Conservation (phyloP, 2,329 filamentous ascomycete genomes). For the Colletotrichum musicola region DNA sequence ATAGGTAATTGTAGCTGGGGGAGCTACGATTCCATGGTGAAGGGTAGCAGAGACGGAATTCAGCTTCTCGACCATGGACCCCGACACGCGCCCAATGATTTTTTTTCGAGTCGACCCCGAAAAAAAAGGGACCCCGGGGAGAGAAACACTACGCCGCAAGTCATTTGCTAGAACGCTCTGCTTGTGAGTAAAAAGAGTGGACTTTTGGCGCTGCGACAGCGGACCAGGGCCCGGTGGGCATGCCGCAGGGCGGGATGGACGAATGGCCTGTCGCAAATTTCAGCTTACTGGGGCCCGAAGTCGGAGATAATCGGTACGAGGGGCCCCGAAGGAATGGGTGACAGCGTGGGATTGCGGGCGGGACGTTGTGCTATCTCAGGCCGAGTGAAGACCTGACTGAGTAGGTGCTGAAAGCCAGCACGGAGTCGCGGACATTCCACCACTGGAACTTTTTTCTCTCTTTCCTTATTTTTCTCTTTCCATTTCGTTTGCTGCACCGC, state of each 20-base stretch:
- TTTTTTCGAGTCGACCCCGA: constrained; percentile 5
- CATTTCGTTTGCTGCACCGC: no score
- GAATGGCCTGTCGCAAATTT: constrained; percentile 35
- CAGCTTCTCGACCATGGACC: background rate
- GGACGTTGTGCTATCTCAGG: constrained; percentile 10
- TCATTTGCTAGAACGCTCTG: background rate
- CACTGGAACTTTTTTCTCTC: no score
- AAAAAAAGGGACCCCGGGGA: background rate
- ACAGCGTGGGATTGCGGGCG: constrained; percentile 20
- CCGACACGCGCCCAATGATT: constrained; percentile 25
- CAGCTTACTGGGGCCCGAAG: constrained; percentile 38
- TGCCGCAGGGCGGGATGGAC: constrained; percentile 3
- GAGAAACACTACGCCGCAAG: background rate
- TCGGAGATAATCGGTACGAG: constrained; percentile 39
- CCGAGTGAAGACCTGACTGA: background rate
- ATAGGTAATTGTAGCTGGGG: constrained; percentile 8
- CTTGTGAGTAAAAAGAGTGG: constrained; percentile 16
- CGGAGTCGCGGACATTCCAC: background rate
- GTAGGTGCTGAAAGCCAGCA: background rate
- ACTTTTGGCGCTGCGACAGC: background rate
- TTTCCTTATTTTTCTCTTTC: no score
- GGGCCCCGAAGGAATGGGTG: constrained; percentile 30
- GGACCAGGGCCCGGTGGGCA: background rate
- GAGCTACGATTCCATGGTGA: constrained; percentile 28
- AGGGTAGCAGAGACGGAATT: background rate